Evolutionary conservation across 345 rosid species (phyloP).

Genomic region (Salix udensis): DNA sequence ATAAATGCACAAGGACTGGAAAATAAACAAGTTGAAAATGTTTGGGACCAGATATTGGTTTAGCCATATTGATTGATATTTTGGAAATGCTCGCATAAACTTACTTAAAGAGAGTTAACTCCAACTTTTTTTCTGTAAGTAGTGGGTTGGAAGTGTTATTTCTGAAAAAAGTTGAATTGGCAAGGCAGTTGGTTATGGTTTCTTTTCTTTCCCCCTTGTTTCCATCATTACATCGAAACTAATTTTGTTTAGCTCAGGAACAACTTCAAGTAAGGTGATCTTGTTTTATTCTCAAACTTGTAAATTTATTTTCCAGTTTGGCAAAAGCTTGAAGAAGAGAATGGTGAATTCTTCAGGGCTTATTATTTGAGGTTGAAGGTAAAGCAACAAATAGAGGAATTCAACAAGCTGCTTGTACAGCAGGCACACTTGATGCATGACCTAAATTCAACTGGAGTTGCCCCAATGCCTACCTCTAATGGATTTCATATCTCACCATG

Average conservation of each 20-base stretch:
- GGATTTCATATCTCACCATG: constrained; percentile 72
- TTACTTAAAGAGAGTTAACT: background rate
- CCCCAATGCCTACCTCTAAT: constrained; percentile 58
- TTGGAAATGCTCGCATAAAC: background rate
- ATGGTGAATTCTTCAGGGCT: constrained; percentile 84
- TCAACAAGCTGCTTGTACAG: constrained; percentile 89
- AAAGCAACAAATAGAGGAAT: constrained; percentile 87
- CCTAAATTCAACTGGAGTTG: constrained; percentile 56
- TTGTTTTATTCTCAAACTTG: background rate
- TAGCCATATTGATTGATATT: background rate
- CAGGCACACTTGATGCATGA: constrained; percentile 81
- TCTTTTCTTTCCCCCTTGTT: background rate
- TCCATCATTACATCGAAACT: background rate
- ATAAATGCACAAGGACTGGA: background rate
- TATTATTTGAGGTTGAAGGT: constrained; percentile 84
- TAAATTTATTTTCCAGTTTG: constrained; percentile 54
- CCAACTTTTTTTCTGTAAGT: background rate
- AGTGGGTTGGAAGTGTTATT: background rate
- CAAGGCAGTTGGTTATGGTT: background rate
- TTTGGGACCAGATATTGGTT: background rate
- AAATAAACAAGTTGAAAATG: background rate
- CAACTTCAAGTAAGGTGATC: background rate
- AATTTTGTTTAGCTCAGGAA: background rate
- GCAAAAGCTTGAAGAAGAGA: constrained; percentile 99
- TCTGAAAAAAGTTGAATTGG: background rate